Percentiles rank a stretch among this genome's conserved stretches.
Evolutionary conservation across 179 eudicot species (phyloP).

Genomic region (Nepenthes alata): DNA sequence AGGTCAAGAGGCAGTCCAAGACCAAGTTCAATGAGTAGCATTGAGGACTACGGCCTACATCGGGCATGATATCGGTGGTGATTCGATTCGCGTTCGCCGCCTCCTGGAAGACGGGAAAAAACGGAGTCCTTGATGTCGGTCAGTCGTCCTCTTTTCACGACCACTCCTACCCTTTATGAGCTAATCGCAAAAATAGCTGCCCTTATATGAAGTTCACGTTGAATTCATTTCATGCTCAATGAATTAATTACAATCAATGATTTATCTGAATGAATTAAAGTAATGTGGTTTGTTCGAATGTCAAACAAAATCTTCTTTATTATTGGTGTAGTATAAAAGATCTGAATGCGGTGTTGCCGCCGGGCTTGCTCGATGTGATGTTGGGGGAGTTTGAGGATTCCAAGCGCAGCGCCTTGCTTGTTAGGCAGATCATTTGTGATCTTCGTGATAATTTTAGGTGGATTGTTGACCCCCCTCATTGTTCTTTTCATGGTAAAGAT

Average conservation of each 20-base stretch:
- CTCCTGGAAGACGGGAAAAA: conserved; percentile 47
- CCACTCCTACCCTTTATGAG: conserved; percentile 33
- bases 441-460: conserved; percentile 85
- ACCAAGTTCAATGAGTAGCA: conserved; percentile 13
- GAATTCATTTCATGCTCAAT: neutral
- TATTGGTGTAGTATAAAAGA: conserved; percentile 34
- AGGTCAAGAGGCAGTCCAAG: conserved; percentile 20
- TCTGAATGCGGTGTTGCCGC: conserved; percentile 50
- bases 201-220: conserved; percentile 62
- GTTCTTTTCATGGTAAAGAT: conserved; percentile 40
- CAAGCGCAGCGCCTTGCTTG: conserved; percentile 50
- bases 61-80: conserved; percentile 24
- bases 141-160: conserved; percentile 56
- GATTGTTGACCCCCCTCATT: conserved; percentile 70
- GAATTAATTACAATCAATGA: too few species aligned
- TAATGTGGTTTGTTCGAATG: neutral
- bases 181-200: conserved; percentile 39
- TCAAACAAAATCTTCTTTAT: too few species aligned
- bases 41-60: conserved; percentile 13
- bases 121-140: conserved; percentile 67
- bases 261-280: neutral
- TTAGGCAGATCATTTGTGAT: conserved; percentile 66
- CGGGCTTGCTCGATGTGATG: conserved; percentile 78
- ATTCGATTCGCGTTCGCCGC: conserved; percentile 23
- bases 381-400: conserved; percentile 73